These are phyloP conservation scores for Trametes cingulata DNA, from an alignment of 768 basidiomycete genomes.

Conservation along the genomic window DNA sequence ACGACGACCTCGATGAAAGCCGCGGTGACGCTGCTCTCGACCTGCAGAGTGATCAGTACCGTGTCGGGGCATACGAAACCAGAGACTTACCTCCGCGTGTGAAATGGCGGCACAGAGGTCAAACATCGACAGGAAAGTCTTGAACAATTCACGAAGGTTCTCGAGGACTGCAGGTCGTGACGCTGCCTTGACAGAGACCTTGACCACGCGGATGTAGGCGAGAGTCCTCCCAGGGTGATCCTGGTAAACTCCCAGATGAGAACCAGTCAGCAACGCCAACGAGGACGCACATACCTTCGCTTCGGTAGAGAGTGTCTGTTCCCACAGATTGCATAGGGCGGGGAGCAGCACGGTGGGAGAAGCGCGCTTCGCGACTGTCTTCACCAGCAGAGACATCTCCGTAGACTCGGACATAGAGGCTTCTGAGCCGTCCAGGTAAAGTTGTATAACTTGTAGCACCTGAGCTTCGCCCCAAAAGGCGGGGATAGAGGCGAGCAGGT, in stretches of 20 bases:
- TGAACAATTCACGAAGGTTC: slow-evolving; percentile 67
- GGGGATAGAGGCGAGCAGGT: slow-evolving; percentile 74
- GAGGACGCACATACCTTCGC: not conserved
- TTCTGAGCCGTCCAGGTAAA: slow-evolving; percentile 50
- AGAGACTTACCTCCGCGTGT: not conserved
- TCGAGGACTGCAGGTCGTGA: slow-evolving; percentile 64
- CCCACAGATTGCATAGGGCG: slow-evolving; percentile 62
- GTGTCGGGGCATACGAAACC: not conserved
- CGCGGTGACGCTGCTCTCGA: slow-evolving; percentile 53
- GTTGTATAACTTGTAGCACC: slow-evolving; percentile 52
- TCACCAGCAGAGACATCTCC: slow-evolving; percentile 50
- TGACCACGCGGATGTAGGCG: slow-evolving; percentile 70
- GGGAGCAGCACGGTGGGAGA: slow-evolving; percentile 69
- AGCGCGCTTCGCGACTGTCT: slow-evolving; percentile 67
- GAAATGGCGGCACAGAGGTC: slow-evolving; percentile 40
- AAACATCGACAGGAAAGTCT: slow-evolving; percentile 78
- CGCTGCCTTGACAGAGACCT: slow-evolving; percentile 63
- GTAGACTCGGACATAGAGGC: slow-evolving; percentile 36
- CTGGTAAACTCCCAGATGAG: not conserved
- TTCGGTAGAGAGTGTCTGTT: not conserved
- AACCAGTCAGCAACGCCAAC: not conserved
- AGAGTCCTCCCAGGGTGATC: slow-evolving; percentile 21
- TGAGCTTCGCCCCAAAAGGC: slow-evolving; percentile 76
- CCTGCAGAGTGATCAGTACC: slow-evolving; percentile 36
- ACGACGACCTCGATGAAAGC: slow-evolving; percentile 89